Conservation (phyloP, 768 basidiomycete genomes). For the Naganishia randhawae region DNA sequence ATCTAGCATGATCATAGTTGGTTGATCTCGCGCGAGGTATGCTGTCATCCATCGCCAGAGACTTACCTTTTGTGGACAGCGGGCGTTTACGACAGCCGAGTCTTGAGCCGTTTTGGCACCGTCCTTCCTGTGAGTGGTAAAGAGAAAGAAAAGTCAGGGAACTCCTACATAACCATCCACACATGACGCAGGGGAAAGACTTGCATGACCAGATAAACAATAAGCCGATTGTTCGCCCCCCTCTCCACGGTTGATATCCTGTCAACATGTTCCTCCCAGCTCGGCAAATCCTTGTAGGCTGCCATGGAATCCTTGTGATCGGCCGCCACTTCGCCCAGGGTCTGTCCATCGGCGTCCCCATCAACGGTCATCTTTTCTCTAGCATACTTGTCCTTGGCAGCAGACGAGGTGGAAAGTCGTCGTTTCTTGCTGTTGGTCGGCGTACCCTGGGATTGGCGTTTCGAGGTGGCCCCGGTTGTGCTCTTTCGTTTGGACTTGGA, state of each 20-base stretch:
- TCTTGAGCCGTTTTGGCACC: slow-evolving; percentile 37
- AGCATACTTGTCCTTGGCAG: not conserved
- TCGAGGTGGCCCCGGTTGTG: slow-evolving; percentile 17
- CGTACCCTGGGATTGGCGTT: slow-evolving; percentile 18
- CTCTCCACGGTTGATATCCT: slow-evolving; percentile 45
- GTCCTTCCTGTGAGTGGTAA: slow-evolving; percentile 33
- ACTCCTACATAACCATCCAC: too few relatives aligned
- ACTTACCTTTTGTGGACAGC: slow-evolving; percentile 47
- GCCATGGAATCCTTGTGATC: slow-evolving; percentile 39
- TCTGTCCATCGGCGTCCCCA: slow-evolving; percentile 25
- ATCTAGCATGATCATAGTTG: slow-evolving; percentile 32
- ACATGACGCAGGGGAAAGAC: slow-evolving; percentile 8
- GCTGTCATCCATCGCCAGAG: not conserved
- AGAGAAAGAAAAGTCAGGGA: not conserved
- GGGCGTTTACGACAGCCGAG: slow-evolving; percentile 37
- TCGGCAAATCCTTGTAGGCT: slow-evolving; percentile 40
- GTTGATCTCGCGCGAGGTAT: not conserved
- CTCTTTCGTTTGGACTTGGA: slow-evolving; percentile 26
- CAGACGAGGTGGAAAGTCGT: not conserved
- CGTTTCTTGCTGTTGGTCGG: slow-evolving; percentile 18
- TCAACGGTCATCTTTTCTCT: slow-evolving; percentile 30
- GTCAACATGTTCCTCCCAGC: slow-evolving; percentile 45
- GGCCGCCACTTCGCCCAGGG: slow-evolving; percentile 25
- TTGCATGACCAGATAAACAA: slow-evolving; percentile 47
- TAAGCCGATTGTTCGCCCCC: slow-evolving; percentile 31